Evolutionary conservation across 1,284 basidiomycete genomes (phyloP), one percentile per base, ranked within the genome.

Genomic region (Tilletia walkeri): DNA sequence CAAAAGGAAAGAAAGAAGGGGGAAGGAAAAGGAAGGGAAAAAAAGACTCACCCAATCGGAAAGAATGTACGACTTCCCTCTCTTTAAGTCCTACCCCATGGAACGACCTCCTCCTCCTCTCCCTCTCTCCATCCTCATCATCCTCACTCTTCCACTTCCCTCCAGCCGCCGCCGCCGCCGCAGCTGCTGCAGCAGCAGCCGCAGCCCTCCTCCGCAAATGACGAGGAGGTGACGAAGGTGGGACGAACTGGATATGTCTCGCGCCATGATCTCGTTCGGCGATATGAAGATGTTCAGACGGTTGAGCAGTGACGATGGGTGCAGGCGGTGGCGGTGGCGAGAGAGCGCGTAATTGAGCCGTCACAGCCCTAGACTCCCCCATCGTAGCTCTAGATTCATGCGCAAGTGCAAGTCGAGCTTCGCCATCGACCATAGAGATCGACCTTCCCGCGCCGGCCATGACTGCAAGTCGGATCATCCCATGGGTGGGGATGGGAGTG

Each of bases 211-310:
- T 10, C 1, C 50, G 7, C 10, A 53, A 18, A 53, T 53, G 50
- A 6, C 50, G 16, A 6, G 50, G 50, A 6, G 50, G 50, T 1
- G 50, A 53, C 7, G 50, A 53, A 9, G 50, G 50, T 24, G 50
- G 50, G 18, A 53, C 50, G 50, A 53, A 53, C n/a, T 53, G 50
- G 20, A 53, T 53, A 24, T 53, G 50, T 53, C 50, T 10, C 6
- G 50, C 16, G 50, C 12, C 50, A 6, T 9, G 50, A 24, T 18
- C 50, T 53, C 50, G 7, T n/a, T n/a, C 12, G 47, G 24, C 24
- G 24, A 30, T 30, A 30, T 30, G 24, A 30, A 30, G 24, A 30
- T 30, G 24, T 30, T 30, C 24, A 30, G 24, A 30, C 2, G 24
- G 24, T 30, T 30, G 24, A 30, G 24, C 24, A 30, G 24, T 30